Conservation (phyloP, 1,284 basidiomycete species). For the Pholiota adiposa region DNA sequence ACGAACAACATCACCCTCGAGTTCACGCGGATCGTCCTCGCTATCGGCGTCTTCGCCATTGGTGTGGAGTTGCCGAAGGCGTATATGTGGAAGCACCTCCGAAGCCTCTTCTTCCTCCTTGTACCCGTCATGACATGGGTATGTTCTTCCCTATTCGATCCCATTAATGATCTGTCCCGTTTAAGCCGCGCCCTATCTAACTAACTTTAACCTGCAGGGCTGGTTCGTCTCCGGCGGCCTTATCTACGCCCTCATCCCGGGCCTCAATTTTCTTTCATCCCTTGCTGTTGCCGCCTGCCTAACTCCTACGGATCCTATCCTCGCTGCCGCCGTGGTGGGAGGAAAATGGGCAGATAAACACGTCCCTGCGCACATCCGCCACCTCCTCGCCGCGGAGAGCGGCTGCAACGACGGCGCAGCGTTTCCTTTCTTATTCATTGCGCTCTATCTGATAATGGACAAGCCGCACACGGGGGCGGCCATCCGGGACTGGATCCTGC, state of each 20-base stretch:
- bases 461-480: conserved; percentile 63
- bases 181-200: neutral
- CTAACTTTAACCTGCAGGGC: conserved; percentile 51
- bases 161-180: neutral
- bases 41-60: conserved; percentile 97
- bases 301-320: conserved; percentile 95
- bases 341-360: conserved; percentile 99
- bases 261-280: conserved; percentile 84
- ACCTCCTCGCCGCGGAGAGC: conserved; percentile 89
- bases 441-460: conserved; percentile 88
- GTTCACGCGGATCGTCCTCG: conserved; percentile 94
- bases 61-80: conserved; percentile 95
- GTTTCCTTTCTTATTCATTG: conserved; percentile 95
- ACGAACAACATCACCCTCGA: conserved; percentile 84
- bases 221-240: conserved; percentile 91
- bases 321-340: conserved; percentile 90
- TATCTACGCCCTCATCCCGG: conserved; percentile 89
- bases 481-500: conserved; percentile 81
- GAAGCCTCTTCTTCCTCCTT: conserved; percentile 84
- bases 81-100: conserved; percentile 93
- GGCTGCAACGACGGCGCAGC: conserved; percentile 96
- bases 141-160: conserved; percentile 32
- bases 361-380: conserved; percentile 92
- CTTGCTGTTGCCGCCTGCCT: conserved; percentile 93
- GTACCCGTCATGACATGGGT: conserved; percentile 92